Conservation (phyloP, 371 early-diverging fungal species). For the Apophysomyces elegans region DNA sequence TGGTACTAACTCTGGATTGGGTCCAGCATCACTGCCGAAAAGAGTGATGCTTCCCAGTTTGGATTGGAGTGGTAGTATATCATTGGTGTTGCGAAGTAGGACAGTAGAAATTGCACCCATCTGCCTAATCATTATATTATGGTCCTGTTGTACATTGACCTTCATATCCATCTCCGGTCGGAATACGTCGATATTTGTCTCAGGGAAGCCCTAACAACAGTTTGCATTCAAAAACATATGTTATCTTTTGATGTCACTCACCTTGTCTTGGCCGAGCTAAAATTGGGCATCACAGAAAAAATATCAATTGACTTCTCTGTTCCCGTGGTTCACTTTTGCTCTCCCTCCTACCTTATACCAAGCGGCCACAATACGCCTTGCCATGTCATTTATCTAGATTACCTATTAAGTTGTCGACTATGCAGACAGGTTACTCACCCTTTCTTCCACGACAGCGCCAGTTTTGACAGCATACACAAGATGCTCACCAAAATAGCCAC, state of each 20-base stretch:
- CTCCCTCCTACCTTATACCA: constrained; percentile 42
- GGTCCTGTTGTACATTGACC: constrained; percentile 50
- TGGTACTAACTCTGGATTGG: constrained; percentile 23
- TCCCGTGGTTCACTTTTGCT: background rate
- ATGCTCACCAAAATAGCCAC: constrained; percentile 40
- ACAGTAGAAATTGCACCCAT: constrained; percentile 59
- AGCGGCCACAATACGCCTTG: constrained; percentile 57
- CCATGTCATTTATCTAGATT: constrained; percentile 55
- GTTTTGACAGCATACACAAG: constrained; percentile 34
- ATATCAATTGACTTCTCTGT: background rate
- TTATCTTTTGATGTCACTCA: background rate
- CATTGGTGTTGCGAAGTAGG: constrained; percentile 49
- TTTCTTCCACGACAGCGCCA: constrained; percentile 32
- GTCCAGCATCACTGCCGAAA: constrained; percentile 56
- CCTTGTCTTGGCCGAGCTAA: constrained; percentile 20
- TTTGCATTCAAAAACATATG: background rate
- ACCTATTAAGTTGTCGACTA: background rate
- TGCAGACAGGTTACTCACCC: constrained; percentile 21
- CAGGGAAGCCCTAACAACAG: constrained; percentile 38
- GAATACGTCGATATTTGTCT: constrained; percentile 34
- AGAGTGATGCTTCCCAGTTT: constrained; percentile 42
- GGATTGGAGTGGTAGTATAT: constrained; percentile 38
- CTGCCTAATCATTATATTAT: constrained; percentile 35
- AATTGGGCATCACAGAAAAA: too few species aligned
- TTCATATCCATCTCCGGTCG: constrained; percentile 18